Base-by-base conservation (phyloP, 108 stramenopile genomes). In the Pseudonitzschia multiseries region DNA sequence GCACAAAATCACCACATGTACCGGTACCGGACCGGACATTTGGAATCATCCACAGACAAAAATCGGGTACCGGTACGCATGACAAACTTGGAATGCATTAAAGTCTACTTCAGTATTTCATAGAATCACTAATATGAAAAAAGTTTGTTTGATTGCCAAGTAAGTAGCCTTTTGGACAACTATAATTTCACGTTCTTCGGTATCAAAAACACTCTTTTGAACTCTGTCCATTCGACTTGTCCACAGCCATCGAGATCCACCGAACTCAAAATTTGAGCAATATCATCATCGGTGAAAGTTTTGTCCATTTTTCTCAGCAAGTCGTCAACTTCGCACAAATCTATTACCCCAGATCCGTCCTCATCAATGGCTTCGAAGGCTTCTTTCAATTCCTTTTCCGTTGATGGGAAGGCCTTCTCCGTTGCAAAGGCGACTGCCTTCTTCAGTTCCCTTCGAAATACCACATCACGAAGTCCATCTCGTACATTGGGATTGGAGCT, bases 371-470 rank as follows among this genome's bases (percentile, higher is more conserved):
- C 57, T 28, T 72, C 42, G 32, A 81, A 81, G 12, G 83, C 89
- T 57, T 85, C 76, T 32, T 81, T 70, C 41, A 85, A 78, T 69
- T 86, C 79, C 10, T 74, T 72, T 28, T 79, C 80, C 18, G 46
- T 72, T 50, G 22, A 8, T 14, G 90, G 90, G 69, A 91, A 94
- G 36, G 83, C 75, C 66, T 84, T 83, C 14, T 85, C 79, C 21
- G 83, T 77, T 46, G 75, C 73, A 27, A 78, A 67, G 0, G 88
- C 90, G 1, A 95, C 33, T 12, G 94, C 94, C 75, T 93, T 95
- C 71, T 91, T 84, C 29, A 95, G 91, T 50, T 95, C 90, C 10
- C 91, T 81, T 31, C 91, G 81, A 56, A 83, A 78, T 59, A 76
- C 81, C 68, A 92, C 80, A 33, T 92, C 91, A 18, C 71, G 65